These are phyloP conservation scores for Naganishia albida DNA, from an alignment of 1,284 basidiomycete genomes.

Conservation along the genomic window DNA sequence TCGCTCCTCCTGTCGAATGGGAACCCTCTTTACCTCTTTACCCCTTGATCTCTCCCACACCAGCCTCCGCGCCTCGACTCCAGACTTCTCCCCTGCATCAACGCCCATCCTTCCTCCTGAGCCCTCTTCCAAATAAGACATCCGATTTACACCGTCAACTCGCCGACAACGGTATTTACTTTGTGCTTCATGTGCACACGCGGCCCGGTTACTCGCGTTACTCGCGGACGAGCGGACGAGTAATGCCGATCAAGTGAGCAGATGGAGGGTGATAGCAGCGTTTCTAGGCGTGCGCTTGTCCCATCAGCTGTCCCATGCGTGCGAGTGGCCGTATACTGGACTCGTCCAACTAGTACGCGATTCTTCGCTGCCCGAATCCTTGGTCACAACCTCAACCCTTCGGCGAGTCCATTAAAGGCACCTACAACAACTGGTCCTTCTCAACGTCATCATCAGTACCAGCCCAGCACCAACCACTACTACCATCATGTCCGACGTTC, in stretches of 20 bases:
- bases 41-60: neutral
- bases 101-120: no score
- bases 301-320: no score
- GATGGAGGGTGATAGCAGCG: no score
- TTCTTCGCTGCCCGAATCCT: no score
- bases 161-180: neutral
- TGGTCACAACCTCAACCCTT: no score
- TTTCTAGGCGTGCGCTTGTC: no score
- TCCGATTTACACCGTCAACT: constrained; percentile 14
- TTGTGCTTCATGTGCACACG: constrained; percentile 17
- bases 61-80: no score
- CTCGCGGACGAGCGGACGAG: constrained; percentile 17
- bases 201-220: constrained; percentile 13
- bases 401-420: neutral
- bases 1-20: neutral
- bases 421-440: neutral
- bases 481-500: constrained; percentile 13
- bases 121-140: no score
- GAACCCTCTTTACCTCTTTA: no score
- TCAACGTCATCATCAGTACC: neutral
- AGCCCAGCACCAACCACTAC: neutral
- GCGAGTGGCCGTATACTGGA: no score
- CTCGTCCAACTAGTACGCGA: no score
- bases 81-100: no score
- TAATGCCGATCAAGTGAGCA: constrained; percentile 5